Base-by-base conservation (phyloP, 495 filamentous ascomycete genomes). In the Echria macrotheca region DNA sequence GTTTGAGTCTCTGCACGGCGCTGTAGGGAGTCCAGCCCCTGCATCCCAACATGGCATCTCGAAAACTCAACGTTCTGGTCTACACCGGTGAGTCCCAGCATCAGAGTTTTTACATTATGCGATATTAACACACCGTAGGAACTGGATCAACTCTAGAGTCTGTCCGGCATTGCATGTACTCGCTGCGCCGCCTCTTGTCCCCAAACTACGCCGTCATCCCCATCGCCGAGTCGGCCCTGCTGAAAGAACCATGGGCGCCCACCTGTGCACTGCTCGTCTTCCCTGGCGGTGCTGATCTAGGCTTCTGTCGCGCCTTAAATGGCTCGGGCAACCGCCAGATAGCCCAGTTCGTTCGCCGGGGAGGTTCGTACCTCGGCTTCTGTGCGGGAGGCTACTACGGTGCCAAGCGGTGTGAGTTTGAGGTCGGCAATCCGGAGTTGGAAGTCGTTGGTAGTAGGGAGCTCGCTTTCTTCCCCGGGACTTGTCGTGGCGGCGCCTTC, bases 381-480 rank as follows among this genome's bases (percentile, higher is more conserved):
- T 98, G 93, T 59, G 94, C 94, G 29, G 93, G 93, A 9, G 93
- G 87, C 4, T 98, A 97, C 67, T 98, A 96, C 58, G 94, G 86
- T 3, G 80, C 73, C 50, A 69, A 75, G 42, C 71, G 73, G 44
- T 95, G 91, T 58, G 94, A 97, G 58, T 98, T 96, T 48, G 91
- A 96, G 67, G 82, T 91, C 2, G 88, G 89, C 2, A 80, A 93
- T 60, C 77, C 78, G 53, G 75, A 76, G 22, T 74, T 96, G 67
- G 87, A 95, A 60, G 93, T 98, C 2, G 70, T 95, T 40, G 94
- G 93, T 0, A 78, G 81, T 44, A 77, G 93, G 33, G 94, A 98
- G 63, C 70, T 98, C 39, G 82, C 71, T 0, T 96, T 98, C 69
- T 98, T 85, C 65, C 87, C 89, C 0, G 90, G 89, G 0, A 84